Evolutionary conservation across 495 filamentous ascomycete species (phyloP).

Genomic region (Neurospora sp.): DNA sequence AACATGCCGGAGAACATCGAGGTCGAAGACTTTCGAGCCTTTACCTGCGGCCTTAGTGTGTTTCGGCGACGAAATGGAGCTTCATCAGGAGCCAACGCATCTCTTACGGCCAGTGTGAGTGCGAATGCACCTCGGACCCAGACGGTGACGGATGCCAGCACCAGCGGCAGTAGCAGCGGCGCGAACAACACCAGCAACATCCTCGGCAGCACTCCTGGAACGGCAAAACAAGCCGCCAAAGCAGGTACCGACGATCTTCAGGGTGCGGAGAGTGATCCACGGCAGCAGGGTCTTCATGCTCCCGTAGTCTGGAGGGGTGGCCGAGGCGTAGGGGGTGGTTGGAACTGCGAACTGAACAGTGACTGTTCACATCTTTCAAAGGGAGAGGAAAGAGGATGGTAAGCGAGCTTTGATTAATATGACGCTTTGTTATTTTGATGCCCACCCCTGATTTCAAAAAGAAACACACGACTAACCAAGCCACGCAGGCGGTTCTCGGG

Average conservation of each 20-base stretch:
- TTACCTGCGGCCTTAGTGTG: constrained; percentile 68
- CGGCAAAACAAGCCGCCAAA: constrained; percentile 13
- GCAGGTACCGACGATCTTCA: constrained; percentile 22
- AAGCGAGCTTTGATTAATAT: constrained; percentile 26
- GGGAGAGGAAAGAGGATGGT: constrained; percentile 88
- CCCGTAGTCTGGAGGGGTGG: constrained; percentile 50
- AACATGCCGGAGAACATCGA: constrained; percentile 55
- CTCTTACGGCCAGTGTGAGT: not conserved
- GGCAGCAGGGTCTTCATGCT: constrained; percentile 24
- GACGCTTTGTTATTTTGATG: constrained; percentile 5
- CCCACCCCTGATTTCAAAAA: constrained; percentile 10
- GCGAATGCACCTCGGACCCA: not conserved
- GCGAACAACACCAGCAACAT: constrained; percentile 1
- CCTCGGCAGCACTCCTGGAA: constrained; percentile 3
- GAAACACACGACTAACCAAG: not conserved
- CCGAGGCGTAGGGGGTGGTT: constrained; percentile 67
- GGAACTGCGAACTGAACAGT: constrained; percentile 69
- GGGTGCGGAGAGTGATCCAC: constrained; percentile 4
- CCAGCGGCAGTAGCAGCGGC: not conserved
- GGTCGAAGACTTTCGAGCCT: constrained; percentile 75
- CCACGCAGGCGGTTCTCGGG: constrained; percentile 58
- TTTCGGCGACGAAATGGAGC: constrained; percentile 23
- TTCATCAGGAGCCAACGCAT: not conserved
- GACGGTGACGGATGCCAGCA: not conserved
- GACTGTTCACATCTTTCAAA: constrained; percentile 66